Evolutionary conservation across 164 flowering plant genomes (phyloP), one percentile per base, ranked within the genome.

Genomic region (Piper betle): DNA sequence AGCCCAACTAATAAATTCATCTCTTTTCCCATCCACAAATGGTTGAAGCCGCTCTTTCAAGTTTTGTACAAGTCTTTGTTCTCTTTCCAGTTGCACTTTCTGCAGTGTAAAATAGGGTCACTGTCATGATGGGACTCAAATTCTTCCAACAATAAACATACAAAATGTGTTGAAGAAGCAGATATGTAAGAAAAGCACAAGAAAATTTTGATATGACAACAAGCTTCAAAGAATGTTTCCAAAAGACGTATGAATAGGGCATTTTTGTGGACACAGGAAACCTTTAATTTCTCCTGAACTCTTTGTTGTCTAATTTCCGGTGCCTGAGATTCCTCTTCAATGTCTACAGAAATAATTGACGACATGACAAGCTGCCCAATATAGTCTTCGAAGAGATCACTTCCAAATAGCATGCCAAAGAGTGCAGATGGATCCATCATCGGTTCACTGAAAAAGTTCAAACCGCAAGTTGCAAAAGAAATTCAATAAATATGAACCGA

Each of bases 381-480:
- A 76, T 92, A 92, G 62, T 92, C 95, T 69, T 89, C 98, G 73
- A 92, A 92, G n/a, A 66, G 64, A 0, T 92, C 96, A 69, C 93
- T 92, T 39, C 96, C 98, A 64, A 92, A 89, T 56, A 85, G 81
- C 98, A 92, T 92, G 50, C 96, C 96, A 78, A 92, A 92, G 2
- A 92, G 86, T 64, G 87, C 78, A 65, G 91, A 60, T 58, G 98
- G 93, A 53, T 92, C 96, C 66, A 89, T 60, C 91, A 92, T 82
- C 16, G 85, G 54, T 15, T 88, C 95, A 72, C 98, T 92, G 74
- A 41, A 54, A 70, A 46, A 9, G 3, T 6, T 46, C 15, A 42
- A 3, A 12, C 15, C 15, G 0, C 50, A 46, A 46, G 12, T 46
- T 9, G 15, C 15, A 46, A 15, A 15, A 10, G 50, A 15, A 6